Evolutionary conservation across 352 stramenopile genomes (phyloP), one percentile per base, ranked within the genome.

Genomic region (Pythium monospermum): DNA sequence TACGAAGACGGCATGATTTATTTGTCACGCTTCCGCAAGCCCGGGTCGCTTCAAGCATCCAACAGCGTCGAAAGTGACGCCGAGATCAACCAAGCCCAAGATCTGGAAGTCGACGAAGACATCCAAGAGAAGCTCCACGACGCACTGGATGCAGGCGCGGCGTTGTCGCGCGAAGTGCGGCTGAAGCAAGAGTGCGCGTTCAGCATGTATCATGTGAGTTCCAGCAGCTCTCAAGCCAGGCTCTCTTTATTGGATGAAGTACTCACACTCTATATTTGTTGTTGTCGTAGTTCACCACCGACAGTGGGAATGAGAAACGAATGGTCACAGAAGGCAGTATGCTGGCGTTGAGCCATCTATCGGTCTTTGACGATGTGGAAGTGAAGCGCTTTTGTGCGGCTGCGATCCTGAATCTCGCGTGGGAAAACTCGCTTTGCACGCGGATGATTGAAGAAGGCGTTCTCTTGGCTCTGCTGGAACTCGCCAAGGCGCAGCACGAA

Each of bases 1-100:
- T 93, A 92, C 47, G 72, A 93, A 47, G 73, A 88, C 48, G 85
- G 83, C 22, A 90, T 95, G 77, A 94, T 94, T 49, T 95, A 95
- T 51, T 39, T 93, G 33, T 92, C 82, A 5, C 76, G 82, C 16
- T 87, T 92, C 43, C 69, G 70, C 31, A 90, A 90, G 38, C 82
- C 76, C 4, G 61, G 61, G 8, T 65, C 48, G 0, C 65, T 68
- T 13, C 40, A 71, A 7, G 42, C 57, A 28, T 32, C 61, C 16
- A 71, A 69, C 23, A 45, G 49, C 1, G 38, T 53, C 15, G 59
- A 57, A 5, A 44, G 21, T 18, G 43, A 41, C 1, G 61, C 27
- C 25, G 66, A 83, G 3, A 55, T 54, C 1, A 83, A 75, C 43
- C 71, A 72, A 35, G 62, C 79, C 13, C 66, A 62, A 13, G 38